Conservation (phyloP, 768 basidiomycete species). For the Collybia sp. region DNA sequence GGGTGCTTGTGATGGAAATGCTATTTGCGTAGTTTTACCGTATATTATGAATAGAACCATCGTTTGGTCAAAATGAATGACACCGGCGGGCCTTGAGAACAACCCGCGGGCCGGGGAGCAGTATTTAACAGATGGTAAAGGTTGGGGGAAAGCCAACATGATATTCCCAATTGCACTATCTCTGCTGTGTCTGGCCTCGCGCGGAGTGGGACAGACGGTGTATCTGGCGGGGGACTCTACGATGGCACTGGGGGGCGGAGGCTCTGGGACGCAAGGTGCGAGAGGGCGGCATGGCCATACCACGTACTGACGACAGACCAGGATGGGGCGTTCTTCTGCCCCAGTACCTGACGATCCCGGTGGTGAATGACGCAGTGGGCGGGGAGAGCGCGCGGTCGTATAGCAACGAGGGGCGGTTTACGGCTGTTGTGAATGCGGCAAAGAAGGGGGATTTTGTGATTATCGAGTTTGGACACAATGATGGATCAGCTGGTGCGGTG, state of each 20-base stretch:
- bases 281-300: not conserved
- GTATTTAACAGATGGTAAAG: too few relatives aligned
- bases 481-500: constrained; percentile 28
- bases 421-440: constrained; percentile 32
- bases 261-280: constrained; percentile 11
- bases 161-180: not conserved
- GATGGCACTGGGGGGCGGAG: constrained; percentile 12
- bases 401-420: constrained; percentile 43
- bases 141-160: too few relatives aligned
- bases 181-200: not conserved
- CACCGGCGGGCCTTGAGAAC: too few relatives aligned
- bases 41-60: too few relatives aligned
- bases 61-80: too few relatives aligned
- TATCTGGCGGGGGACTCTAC: constrained; percentile 15
- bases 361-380: constrained; percentile 41
- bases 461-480: constrained; percentile 47
- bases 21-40: too few relatives aligned
- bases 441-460: constrained; percentile 37
- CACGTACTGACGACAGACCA: constrained; percentile 15
- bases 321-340: constrained; percentile 42
- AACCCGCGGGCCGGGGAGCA: too few relatives aligned
- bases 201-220: constrained; percentile 6
- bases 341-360: constrained; percentile 35
- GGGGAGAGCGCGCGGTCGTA: constrained; percentile 43
- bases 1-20: not conserved